phyloP scores from a whole-genome alignment of 495 filamentous ascomycete genomes.

The Aspergillus sclerotioniger region DNA sequence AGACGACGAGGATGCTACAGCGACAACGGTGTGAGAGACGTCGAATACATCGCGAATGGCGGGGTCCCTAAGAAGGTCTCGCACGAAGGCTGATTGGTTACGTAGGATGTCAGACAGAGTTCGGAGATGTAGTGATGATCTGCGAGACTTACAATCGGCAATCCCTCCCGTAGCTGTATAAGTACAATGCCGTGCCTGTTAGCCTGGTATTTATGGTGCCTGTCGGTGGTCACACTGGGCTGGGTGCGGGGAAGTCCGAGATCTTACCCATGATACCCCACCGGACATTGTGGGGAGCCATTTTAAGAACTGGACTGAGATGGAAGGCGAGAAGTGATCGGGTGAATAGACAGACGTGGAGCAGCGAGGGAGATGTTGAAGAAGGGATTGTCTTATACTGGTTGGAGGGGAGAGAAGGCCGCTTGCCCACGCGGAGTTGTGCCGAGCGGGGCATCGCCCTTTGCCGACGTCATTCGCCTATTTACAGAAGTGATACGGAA shows the following conservation, averaged over 20 bases:
- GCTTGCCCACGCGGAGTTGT: slow-evolving; percentile 22
- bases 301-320: slow-evolving; percentile 21
- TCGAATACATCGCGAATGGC: slow-evolving; percentile 67
- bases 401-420: too few relatives aligned
- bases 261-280: slow-evolving; percentile 75
- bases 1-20: slow-evolving; percentile 79
- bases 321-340: neutral
- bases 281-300: slow-evolving; percentile 58
- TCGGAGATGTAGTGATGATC: neutral
- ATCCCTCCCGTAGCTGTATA: slow-evolving; percentile 73
- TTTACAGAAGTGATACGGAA: too few relatives aligned
- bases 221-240: too few relatives aligned
- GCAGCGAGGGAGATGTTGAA: neutral
- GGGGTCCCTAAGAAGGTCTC: slow-evolving; percentile 81
- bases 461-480: slow-evolving; percentile 11
- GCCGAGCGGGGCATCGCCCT: slow-evolving; percentile 31
- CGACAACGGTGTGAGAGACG: slow-evolving; percentile 73
- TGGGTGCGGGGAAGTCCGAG: neutral
- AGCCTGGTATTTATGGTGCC: slow-evolving; percentile 12
- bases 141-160: slow-evolving; percentile 57
- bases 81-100: slow-evolving; percentile 62
- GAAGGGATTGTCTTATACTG: too few relatives aligned
- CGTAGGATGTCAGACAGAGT: neutral
- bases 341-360: neutral
- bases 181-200: slow-evolving; percentile 3